Conservation (phyloP, 2,329 filamentous ascomycete genomes). For the Xylaria sp. region DNA sequence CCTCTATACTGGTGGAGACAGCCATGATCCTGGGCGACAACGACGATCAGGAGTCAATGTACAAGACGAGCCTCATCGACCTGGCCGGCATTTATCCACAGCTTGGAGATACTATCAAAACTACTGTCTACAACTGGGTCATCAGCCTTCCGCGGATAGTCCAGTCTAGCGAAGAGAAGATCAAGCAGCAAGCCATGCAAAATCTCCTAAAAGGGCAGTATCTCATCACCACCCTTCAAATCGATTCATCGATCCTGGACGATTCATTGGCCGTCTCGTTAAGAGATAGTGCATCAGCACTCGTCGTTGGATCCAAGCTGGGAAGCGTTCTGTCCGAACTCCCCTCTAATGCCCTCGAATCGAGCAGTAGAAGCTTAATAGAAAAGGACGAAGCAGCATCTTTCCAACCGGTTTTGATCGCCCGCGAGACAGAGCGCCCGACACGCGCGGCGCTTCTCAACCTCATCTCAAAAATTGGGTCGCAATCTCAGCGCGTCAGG, state of each 20-base stretch:
- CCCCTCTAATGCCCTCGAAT: conserved; percentile 46
- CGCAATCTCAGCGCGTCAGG: conserved; percentile 67
- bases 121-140: conserved; percentile 82
- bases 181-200: conserved; percentile 76
- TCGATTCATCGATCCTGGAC: conserved; percentile 74
- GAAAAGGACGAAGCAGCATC: conserved; percentile 37
- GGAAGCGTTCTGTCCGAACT: conserved; percentile 51
- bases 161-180: conserved; percentile 83
- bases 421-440: conserved; percentile 72
- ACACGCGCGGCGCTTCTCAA: conserved; percentile 68
- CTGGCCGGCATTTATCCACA: conserved; percentile 71
- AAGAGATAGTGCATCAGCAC: conserved; percentile 74
- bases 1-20: conserved; percentile 81
- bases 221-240: conserved; percentile 70
- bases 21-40: conserved; percentile 74
- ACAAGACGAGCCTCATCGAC: conserved; percentile 66
- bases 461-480: conserved; percentile 67
- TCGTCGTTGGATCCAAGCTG: conserved; percentile 52
- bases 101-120: conserved; percentile 73
- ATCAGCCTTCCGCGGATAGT: conserved; percentile 82
- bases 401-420: conserved; percentile 72
- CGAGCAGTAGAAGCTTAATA: conserved; percentile 48
- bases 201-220: conserved; percentile 81
- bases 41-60: conserved; percentile 56
- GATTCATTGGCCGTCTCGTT: conserved; percentile 75